Conservation (phyloP, 1,284 basidiomycete genomes). For the Uromyces viciae-fabae region DNA sequence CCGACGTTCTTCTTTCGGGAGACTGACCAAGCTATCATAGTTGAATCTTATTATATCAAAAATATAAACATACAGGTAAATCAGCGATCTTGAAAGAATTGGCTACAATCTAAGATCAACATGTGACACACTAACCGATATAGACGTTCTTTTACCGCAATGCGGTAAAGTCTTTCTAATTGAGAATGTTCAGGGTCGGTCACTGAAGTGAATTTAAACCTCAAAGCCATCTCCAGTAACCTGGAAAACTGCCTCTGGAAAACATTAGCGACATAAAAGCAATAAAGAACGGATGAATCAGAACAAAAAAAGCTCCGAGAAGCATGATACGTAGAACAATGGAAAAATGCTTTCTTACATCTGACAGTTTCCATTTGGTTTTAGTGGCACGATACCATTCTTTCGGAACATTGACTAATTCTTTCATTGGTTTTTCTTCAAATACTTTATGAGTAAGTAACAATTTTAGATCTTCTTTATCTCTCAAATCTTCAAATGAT, state of each 20-base stretch:
- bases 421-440: conserved; percentile 60
- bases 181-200: conserved; percentile 15
- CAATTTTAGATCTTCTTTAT: conserved; percentile 82
- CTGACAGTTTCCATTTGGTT: conserved; percentile 79
- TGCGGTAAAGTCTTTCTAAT: conserved; percentile 50
- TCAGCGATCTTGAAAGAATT: conserved; percentile 1
- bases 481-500: conserved; percentile 87
- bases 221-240: conserved; percentile 35
- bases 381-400: conserved; percentile 77
- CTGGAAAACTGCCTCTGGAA: conserved; percentile 39
- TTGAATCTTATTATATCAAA: conserved; percentile 42
- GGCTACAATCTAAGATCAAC: not conserved
- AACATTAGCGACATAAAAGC: too few relatives aligned
- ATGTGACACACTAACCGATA: conserved; percentile 60
- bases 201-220: conserved; percentile 7
- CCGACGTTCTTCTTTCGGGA: conserved; percentile 77
- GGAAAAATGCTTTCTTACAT: conserved; percentile 60
- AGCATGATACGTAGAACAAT: not conserved
- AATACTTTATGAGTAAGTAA: conserved; percentile 67
- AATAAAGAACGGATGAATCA: not conserved
- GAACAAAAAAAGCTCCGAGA: conserved; percentile 63
- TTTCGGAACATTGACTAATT: conserved; percentile 71
- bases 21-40: conserved; percentile 77
- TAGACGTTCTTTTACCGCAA: conserved; percentile 68
- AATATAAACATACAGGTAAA: conserved; percentile 10